Conservation (phyloP, 768 basidiomycete species). For the Collybia mongolica region DNA sequence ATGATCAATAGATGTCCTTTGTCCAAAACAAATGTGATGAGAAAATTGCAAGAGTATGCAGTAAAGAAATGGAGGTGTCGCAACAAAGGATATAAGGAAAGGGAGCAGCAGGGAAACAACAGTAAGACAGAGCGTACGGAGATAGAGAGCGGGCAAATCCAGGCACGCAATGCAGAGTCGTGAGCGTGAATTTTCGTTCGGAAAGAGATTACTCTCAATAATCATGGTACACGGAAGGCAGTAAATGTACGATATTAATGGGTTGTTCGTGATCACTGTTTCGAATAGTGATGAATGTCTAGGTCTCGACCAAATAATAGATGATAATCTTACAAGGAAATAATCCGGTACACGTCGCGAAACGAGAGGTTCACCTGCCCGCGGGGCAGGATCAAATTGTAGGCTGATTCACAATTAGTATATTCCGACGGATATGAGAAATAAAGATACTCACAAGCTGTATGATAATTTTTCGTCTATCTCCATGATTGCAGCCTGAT, state of each 20-base stretch:
- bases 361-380: constrained; percentile 97
- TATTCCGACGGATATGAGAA: not conserved
- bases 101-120: not conserved
- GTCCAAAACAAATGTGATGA: not conserved
- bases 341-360: constrained; percentile 94
- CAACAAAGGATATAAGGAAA: not conserved
- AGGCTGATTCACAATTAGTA: constrained; percentile 53
- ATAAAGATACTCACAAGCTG: constrained; percentile 67
- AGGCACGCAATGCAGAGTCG: constrained; percentile 2
- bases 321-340: constrained; percentile 69
- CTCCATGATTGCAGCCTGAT: constrained; percentile 99
- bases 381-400: constrained; percentile 99
- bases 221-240: constrained; percentile 21
- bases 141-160: not conserved
- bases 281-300: not conserved
- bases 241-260: constrained; percentile 24
- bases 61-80: not conserved
- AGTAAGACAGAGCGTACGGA: not conserved
- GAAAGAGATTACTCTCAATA: constrained; percentile 17
- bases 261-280: constrained; percentile 17
- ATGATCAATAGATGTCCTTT: not conserved
- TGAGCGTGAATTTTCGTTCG: constrained; percentile 7
- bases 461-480: constrained; percentile 98
- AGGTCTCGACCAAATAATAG: not conserved
- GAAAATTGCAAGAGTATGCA: constrained; percentile 5